phyloP scores from a whole-genome alignment of 768 basidiomycete species.

The Rubroboletus satanas region DNA sequence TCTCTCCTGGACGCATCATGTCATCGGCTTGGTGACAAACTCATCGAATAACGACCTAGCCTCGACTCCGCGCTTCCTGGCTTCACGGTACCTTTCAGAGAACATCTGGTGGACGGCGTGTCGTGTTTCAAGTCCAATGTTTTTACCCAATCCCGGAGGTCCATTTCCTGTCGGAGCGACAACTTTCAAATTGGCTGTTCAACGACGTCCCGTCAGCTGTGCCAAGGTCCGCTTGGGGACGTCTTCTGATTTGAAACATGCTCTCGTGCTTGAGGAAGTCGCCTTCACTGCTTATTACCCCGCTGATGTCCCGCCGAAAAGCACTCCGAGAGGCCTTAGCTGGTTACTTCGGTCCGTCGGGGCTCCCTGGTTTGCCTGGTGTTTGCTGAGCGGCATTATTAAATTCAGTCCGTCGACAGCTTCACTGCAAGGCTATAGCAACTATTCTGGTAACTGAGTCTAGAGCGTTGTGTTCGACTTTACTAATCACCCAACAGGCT shows the following conservation, averaged over 20 bases:
- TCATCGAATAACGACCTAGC: neutral
- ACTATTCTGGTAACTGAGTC: conserved; percentile 41
- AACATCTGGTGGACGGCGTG: neutral
- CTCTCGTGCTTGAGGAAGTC: conserved; percentile 56
- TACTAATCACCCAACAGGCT: conserved; percentile 11
- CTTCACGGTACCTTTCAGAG: neutral
- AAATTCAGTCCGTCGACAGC: conserved; percentile 36
- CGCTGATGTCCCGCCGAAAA: conserved; percentile 34
- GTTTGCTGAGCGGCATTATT: conserved; percentile 5
- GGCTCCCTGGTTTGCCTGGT: neutral
- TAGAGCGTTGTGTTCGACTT: neutral
- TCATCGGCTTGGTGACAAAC: neutral
- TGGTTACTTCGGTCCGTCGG: conserved; percentile 56
- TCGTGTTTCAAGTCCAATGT: conserved; percentile 29
- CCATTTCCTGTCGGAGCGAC: conserved; percentile 57
- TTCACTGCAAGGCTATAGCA: conserved; percentile 46
- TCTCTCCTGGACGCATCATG: neutral
- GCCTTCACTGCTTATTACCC: conserved; percentile 68
- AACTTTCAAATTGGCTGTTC: conserved; percentile 49
- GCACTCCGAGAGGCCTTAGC: conserved; percentile 40
- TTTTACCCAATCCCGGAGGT: conserved; percentile 42
- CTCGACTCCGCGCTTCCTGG: neutral
- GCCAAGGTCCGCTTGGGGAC: conserved; percentile 33
- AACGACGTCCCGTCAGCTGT: conserved; percentile 38
- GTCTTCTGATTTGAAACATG: conserved; percentile 33